Conservation (phyloP, 495 filamentous ascomycete genomes). For the Aspergillus nanangensis region DNA sequence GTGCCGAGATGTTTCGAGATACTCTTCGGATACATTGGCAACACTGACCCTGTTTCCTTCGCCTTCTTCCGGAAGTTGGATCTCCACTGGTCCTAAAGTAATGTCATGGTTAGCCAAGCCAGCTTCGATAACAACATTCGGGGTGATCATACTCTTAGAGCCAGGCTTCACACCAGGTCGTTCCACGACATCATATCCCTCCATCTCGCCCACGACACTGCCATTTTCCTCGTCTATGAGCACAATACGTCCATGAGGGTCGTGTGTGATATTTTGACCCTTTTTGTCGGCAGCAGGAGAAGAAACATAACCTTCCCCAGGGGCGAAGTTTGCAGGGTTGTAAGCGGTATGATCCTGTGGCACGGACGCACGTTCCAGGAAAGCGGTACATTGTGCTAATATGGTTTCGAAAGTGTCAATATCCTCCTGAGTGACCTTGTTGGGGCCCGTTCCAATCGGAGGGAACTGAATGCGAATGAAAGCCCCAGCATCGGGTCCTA, state of each 20-base stretch:
- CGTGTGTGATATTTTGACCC: too few species aligned
- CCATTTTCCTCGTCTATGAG: constrained; percentile 93
- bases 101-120: constrained; percentile 11
- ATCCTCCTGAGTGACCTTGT: constrained; percentile 78
- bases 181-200: constrained; percentile 77
- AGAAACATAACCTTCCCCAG: constrained; percentile 69
- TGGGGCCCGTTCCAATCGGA: constrained; percentile 54
- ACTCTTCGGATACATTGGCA: constrained; percentile 72
- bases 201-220: constrained; percentile 88
- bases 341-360: constrained; percentile 54
- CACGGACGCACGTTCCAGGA: constrained; percentile 71
- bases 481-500: constrained; percentile 78
- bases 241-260: constrained; percentile 56
- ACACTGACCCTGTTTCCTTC: constrained; percentile 65
- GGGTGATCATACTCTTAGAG: constrained; percentile 66
- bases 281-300: constrained; percentile 12
- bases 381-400: constrained; percentile 90
- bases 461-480: constrained; percentile 92
- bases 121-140: background rate
- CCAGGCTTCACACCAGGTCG: constrained; percentile 68
- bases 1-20: constrained; percentile 74
- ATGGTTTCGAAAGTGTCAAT: constrained; percentile 96
- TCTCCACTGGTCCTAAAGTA: constrained; percentile 79
- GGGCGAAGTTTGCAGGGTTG: constrained; percentile 74
- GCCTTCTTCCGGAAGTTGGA: constrained; percentile 73